Base-by-base conservation (phyloP, 106 monocot species). In the Xerophyta viscosa region DNA sequence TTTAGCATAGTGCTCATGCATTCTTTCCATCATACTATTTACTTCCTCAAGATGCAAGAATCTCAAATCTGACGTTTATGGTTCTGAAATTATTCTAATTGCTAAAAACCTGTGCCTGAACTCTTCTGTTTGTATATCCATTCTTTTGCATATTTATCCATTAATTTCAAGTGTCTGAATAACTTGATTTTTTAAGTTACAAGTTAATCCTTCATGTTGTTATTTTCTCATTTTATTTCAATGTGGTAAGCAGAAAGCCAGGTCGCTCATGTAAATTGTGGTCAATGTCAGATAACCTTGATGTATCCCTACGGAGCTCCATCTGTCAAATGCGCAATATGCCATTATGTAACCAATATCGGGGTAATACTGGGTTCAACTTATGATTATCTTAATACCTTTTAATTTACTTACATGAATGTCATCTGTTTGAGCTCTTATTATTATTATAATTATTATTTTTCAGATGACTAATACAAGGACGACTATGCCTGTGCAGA, bases 261-360 rank as follows among this genome's bases (percentile, higher is more conserved):
- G 17, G 66, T 75, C 60, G 71, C 84, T 64, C 68, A 72, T 52
- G 65, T 85, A 42, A 79, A 53, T 61, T 85, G 84, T 69, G 75
- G 66, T 15, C 71, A 58, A 7, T 85, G 84, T 37, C 63, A 46
- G 29, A 79, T 68, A n/a, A 68, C 65, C 19, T 41, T 85, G 46
- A 68, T 85, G 79, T 85, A 79, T 62, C 72, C 84, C 19, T 75
- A 52, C 44, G 84, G 79, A 14, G 84, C 84, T 21, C 71, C 75
- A 20, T 79, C 79, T 54, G 84, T 79, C 17, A 79, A 68, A 59
- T 79, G 84, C 46, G 70, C 75, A 20, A 18, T 75, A 56, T 85
- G 84, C 36, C 70, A 84, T 44, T 79, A 68, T 57, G 27, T 84
- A 15, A 84, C 84, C 20, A 67, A 71, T 21, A 49, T 66, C 42